Percentiles rank a stretch among this genome's conserved stretches.
Evolutionary conservation across 345 rosid genomes (phyloP).

Genomic region (Populus nigra): DNA sequence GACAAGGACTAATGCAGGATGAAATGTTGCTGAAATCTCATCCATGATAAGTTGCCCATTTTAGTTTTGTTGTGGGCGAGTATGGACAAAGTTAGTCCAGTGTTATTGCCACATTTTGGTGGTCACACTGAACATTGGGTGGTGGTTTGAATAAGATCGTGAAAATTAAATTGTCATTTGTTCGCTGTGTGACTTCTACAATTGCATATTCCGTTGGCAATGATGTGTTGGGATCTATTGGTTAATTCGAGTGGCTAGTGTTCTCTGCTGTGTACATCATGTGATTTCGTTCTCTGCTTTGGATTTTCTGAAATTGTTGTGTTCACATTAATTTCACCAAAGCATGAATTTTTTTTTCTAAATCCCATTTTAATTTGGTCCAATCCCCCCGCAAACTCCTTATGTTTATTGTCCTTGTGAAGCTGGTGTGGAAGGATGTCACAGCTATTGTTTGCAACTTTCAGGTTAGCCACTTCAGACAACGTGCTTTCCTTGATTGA

Average conservation of each 20-base stretch:
- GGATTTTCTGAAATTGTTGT: background rate
- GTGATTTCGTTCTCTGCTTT: background rate
- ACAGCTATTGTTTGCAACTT: background rate
- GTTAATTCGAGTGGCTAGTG: background rate
- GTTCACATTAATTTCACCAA: background rate
- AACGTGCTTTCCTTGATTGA: constrained; percentile 18
- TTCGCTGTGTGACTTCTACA: too few species aligned
- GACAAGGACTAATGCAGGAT: background rate
- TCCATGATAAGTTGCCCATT: background rate
- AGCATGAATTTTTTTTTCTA: background rate
- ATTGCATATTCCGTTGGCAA: too few species aligned
- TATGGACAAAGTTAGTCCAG: background rate
- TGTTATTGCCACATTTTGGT: background rate
- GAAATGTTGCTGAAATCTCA: background rate
- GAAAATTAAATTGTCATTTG: background rate
- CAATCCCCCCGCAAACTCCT: background rate
- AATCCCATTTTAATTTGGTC: too few species aligned
- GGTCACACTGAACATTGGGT: background rate
- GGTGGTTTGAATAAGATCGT: background rate
- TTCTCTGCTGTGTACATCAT: background rate
- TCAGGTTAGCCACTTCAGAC: constrained; percentile 22
- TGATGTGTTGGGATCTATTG: background rate
- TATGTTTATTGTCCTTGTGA: background rate
- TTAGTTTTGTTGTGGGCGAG: background rate
- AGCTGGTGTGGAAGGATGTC: background rate